A percentile compares a stretch with the other conserved stretches of the same genome.
Evolutionary conservation across 305 asterid genomes (phyloP).

Genomic region (Fraxinus sp.): DNA sequence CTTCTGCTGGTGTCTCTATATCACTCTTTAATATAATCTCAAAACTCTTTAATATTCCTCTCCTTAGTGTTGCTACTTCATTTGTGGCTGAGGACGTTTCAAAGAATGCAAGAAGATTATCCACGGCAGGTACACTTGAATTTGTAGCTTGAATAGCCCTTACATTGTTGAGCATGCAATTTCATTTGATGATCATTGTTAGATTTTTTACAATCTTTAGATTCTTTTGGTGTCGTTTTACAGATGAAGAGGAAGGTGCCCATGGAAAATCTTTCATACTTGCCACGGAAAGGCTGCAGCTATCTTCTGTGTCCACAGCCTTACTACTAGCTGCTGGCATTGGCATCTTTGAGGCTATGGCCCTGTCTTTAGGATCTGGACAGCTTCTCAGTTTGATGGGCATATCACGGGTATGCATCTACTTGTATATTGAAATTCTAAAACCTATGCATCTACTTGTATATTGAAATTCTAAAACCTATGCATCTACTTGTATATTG

Average conservation of each 20-base stretch:
- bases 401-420: constrained; percentile 53
- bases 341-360: constrained; percentile 77
- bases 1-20: constrained; percentile 91
- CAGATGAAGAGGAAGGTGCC: constrained; percentile 28
- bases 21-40: constrained; percentile 81
- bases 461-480: background rate
- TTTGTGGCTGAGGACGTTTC: constrained; percentile 96
- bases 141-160: constrained; percentile 1
- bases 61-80: constrained; percentile 90
- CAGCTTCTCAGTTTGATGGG: constrained; percentile 86
- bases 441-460: constrained; percentile 17
- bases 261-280: constrained; percentile 24
- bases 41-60: constrained; percentile 87
- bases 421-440: too few relatives aligned
- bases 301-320: constrained; percentile 91
- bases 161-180: background rate
- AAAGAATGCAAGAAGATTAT: constrained; percentile 47
- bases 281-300: constrained; percentile 53
- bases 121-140: constrained; percentile 48
- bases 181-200: constrained; percentile 3
- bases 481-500: constrained; percentile 18
- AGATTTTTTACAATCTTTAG: constrained; percentile 1
- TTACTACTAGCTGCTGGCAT: constrained; percentile 76
- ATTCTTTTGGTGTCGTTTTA: constrained; percentile 7
- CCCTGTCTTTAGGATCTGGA: constrained; percentile 78